Conservation (phyloP, 257 asterid species). For the Orobanche coerulescens region DNA sequence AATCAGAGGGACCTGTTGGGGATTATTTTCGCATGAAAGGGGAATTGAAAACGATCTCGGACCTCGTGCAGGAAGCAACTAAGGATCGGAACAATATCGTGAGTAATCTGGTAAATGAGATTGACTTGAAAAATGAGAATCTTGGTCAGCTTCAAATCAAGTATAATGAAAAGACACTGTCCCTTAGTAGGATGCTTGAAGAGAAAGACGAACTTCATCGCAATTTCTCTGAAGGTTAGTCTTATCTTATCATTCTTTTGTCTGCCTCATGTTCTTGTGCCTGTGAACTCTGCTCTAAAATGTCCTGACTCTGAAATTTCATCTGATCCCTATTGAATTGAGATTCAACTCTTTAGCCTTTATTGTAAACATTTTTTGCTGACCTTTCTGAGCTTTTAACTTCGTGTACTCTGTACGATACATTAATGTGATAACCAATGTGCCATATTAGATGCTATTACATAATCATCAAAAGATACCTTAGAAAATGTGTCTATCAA, state of each 20-base stretch:
- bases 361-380: not conserved
- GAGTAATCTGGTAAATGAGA: constrained; percentile 47
- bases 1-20: constrained; percentile 25
- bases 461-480: not conserved
- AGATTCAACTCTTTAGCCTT: not conserved
- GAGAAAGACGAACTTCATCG: constrained; percentile 68
- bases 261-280: not conserved
- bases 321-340: not conserved
- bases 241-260: not conserved
- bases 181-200: constrained; percentile 55
- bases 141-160: constrained; percentile 42
- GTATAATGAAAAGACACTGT: constrained; percentile 41
- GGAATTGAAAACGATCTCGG: constrained; percentile 23
- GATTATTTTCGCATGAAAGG: constrained; percentile 25
- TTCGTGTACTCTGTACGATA: not conserved
- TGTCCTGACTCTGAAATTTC: not conserved
- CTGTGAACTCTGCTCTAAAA: not conserved
- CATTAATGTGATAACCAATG: not conserved
- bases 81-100: constrained; percentile 36
- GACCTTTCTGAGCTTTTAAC: not conserved
- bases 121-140: constrained; percentile 52
- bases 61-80: constrained; percentile 25
- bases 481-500: not conserved
- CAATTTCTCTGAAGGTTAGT: constrained; percentile 56
- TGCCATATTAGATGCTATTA: constrained; percentile 12